Conservation (phyloP, 345 rosid genomes). For the Lepidium sativum region DNA sequence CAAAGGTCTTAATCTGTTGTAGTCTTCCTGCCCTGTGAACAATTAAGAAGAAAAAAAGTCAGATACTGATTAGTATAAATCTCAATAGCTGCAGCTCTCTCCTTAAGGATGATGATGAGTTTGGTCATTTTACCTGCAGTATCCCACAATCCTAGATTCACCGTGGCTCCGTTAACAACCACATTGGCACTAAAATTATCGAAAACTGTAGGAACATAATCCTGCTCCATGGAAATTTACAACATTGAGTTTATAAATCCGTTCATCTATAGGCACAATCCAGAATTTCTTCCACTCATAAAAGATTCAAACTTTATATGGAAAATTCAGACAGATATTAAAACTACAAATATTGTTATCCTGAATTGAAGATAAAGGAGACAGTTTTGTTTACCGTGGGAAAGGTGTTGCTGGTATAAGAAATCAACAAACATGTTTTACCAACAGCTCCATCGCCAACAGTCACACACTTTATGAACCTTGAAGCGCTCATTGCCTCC, state of each 20-base stretch:
- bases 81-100: background rate
- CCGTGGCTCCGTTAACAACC: constrained; percentile 71
- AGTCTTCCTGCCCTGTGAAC: constrained; percentile 82
- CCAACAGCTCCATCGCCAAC: constrained; percentile 35
- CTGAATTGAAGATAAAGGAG: background rate
- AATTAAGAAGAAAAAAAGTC: background rate
- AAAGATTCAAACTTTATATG: background rate
- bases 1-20: constrained; percentile 81
- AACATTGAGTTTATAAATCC: background rate
- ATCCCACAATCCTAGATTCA: constrained; percentile 94
- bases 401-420: constrained; percentile 27
- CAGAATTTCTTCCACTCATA: background rate
- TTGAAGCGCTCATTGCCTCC: constrained; percentile 27
- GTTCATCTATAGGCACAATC: background rate
- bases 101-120: background rate
- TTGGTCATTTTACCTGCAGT: constrained; percentile 54
- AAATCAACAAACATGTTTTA: constrained; percentile 23
- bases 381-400: background rate
- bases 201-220: constrained; percentile 83
- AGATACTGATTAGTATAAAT: background rate
- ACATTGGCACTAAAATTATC: constrained; percentile 97
- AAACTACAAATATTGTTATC: background rate
- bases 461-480: constrained; percentile 25
- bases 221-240: constrained; percentile 36
- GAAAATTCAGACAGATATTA: background rate